phyloP scores from a whole-genome alignment of 1,284 basidiomycete genomes.

The Leccinum fallax region DNA sequence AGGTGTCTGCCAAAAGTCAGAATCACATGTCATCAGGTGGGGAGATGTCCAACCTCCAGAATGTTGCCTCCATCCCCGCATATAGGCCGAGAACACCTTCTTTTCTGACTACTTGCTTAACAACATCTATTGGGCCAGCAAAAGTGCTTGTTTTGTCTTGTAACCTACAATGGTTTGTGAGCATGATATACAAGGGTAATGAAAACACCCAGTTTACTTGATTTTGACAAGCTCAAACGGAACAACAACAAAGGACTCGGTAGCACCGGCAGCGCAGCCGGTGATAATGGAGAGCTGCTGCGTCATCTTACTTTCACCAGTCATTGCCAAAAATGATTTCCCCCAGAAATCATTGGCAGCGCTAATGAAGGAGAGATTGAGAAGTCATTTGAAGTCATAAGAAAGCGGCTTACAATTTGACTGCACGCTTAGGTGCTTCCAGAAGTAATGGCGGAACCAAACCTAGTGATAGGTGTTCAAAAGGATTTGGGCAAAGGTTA shows the following conservation, averaged over 20 bases:
- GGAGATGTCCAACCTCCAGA: constrained; percentile 71
- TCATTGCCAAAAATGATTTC: constrained; percentile 60
- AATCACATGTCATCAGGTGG: not conserved
- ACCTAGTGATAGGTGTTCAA: constrained; percentile 43
- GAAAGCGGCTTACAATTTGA: constrained; percentile 79
- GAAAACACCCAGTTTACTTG: constrained; percentile 47
- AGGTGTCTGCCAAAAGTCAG: constrained; percentile 56
- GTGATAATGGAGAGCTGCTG: constrained; percentile 87
- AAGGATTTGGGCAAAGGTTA: not conserved
- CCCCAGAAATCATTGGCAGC: constrained; percentile 96
- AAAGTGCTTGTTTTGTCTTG: constrained; percentile 92
- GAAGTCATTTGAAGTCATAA: not conserved
- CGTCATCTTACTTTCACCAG: constrained; percentile 85
- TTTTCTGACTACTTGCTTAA: constrained; percentile 74
- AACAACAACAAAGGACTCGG: constrained; percentile 91
- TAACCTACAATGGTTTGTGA: constrained; percentile 49
- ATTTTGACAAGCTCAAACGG: constrained; percentile 99
- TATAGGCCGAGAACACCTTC: constrained; percentile 87
- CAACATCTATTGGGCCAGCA: constrained; percentile 89
- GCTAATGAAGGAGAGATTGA: constrained; percentile 39
- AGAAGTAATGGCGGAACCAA: constrained; percentile 92
- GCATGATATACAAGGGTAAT: not conserved
- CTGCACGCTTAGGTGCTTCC: constrained; percentile 97
- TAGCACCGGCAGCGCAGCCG: constrained; percentile 93
- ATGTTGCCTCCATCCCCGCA: constrained; percentile 92